These are phyloP conservation scores for Candida wancherniae DNA, from an alignment of 805 yeast species.

Conservation along the genomic window DNA sequence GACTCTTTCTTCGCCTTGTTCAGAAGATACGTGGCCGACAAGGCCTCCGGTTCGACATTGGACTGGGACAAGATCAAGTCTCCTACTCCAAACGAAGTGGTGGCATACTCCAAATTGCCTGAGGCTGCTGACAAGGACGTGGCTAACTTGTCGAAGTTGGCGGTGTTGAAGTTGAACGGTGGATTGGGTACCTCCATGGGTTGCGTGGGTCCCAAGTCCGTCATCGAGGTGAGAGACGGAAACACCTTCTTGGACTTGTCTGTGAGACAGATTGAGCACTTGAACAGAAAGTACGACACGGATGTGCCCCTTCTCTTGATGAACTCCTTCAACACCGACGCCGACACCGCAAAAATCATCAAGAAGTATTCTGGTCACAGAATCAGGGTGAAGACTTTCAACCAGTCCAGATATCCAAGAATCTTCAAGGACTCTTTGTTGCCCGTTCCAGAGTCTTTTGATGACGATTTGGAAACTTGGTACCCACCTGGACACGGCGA, in stretches of 20 bases:
- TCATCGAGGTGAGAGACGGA: slow-evolving; percentile 97
- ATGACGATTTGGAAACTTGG: slow-evolving; percentile 83
- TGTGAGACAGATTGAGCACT: slow-evolving; percentile 94
- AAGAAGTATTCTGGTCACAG: slow-evolving; percentile 96
- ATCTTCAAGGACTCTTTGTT: slow-evolving; percentile 91
- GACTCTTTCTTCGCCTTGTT: slow-evolving; percentile 90
- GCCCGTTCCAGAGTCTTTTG: slow-evolving; percentile 80
- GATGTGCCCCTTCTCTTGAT: slow-evolving; percentile 94
- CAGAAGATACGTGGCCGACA: slow-evolving; percentile 86
- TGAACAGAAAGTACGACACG: slow-evolving; percentile 83
- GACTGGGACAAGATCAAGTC: slow-evolving; percentile 97
- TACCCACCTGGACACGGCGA: slow-evolving; percentile 99
- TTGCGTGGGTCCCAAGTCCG: slow-evolving; percentile 97
- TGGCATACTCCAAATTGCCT: slow-evolving; percentile 56
- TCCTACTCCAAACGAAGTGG: slow-evolving; percentile 85
- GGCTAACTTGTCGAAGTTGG: slow-evolving; percentile 69
- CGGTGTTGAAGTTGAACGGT: slow-evolving; percentile 94
- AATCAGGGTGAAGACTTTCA: slow-evolving; percentile 90
- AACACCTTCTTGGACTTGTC: slow-evolving; percentile 93
- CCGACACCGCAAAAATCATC: slow-evolving; percentile 90
- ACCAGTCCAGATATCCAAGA: slow-evolving; percentile 97
- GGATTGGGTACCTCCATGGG: slow-evolving; percentile 99
- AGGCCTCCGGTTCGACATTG: slow-evolving; percentile 76
- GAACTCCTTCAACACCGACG: slow-evolving; percentile 98
- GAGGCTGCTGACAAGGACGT: slow-evolving; percentile 22